Evolutionary conservation across 805 yeast species (phyloP).

Genomic region (Candida tibetensis): DNA sequence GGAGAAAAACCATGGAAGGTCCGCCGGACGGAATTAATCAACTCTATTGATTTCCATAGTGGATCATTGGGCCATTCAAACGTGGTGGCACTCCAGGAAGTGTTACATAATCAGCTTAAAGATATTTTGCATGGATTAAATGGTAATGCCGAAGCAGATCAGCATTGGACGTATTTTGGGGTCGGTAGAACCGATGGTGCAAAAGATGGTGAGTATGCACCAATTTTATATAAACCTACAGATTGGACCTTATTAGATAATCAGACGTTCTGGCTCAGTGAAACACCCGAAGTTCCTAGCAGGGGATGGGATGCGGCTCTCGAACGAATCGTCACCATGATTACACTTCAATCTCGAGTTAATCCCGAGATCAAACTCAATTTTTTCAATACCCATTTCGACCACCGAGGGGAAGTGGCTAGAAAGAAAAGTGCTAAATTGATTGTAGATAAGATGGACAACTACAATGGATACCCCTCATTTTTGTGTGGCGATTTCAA

Average conservation of each 20-base stretch:
- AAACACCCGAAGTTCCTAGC: slow-evolving; percentile 37
- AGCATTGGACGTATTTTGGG: slow-evolving; percentile 36
- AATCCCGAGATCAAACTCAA: slow-evolving; percentile 29
- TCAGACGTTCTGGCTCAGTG: slow-evolving; percentile 40
- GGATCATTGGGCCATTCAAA: slow-evolving; percentile 22
- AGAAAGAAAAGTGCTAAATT: slow-evolving; percentile 32
- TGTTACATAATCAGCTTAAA: slow-evolving; percentile 32
- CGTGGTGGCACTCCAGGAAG: slow-evolving; percentile 43
- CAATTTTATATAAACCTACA: slow-evolving; percentile 29
- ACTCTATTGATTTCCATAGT: slow-evolving; percentile 41
- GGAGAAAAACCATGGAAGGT: slow-evolving; percentile 47
- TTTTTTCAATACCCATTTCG: slow-evolving; percentile 43
- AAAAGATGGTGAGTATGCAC: slow-evolving; percentile 33
- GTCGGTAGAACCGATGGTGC: slow-evolving; percentile 36
- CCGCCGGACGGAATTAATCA: slow-evolving; percentile 36
- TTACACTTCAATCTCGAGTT: slow-evolving; percentile 27
- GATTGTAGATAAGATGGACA: slow-evolving; percentile 39
- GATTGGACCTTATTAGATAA: slow-evolving; percentile 33
- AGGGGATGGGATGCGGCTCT: slow-evolving; percentile 44
- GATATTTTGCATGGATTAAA: slow-evolving; percentile 30
- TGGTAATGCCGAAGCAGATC: slow-evolving; percentile 19
- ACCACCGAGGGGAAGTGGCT: slow-evolving; percentile 38
- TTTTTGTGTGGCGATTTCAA: slow-evolving; percentile 44
- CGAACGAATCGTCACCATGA: slow-evolving; percentile 40
- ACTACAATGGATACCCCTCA: slow-evolving; percentile 31